A percentile compares a stretch with the other conserved stretches of the same genome.
phyloP scores from a whole-genome alignment of 176 grass and related monocot species.

The Microstegium vimineum region DNA sequence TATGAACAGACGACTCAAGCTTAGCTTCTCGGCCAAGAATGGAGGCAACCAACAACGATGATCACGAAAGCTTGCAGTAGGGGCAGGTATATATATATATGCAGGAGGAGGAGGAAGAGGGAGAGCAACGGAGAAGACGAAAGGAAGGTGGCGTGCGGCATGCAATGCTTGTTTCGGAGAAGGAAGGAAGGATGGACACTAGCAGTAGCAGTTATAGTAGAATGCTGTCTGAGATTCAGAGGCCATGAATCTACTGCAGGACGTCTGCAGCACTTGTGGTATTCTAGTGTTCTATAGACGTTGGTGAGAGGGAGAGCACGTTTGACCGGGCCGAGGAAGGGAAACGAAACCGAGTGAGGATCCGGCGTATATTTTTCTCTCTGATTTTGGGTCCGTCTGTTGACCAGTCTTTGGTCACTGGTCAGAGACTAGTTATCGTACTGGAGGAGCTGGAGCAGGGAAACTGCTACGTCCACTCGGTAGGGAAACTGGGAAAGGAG shows the following conservation, averaged over 20 bases:
- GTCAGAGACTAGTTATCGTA: slow-evolving; percentile 21
- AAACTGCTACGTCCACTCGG: not conserved
- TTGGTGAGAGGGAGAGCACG: slow-evolving; percentile 5
- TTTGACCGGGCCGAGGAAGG: slow-evolving; percentile 53
- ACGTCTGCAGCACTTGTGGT: not conserved
- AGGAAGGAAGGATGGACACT: not conserved
- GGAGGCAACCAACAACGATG: not conserved
- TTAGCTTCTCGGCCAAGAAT: not conserved
- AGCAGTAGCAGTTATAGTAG: not conserved
- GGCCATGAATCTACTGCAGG: not conserved
- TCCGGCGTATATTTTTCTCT: not conserved
- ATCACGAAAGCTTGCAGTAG: not conserved
- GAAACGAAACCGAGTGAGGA: not conserved
- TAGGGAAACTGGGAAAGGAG: not conserved
- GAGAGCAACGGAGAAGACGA: not conserved
- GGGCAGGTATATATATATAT: not conserved
- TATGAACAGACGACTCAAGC: not conserved
- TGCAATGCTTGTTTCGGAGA: not conserved
- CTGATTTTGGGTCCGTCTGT: not conserved
- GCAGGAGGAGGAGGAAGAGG: not conserved
- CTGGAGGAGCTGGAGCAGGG: not conserved
- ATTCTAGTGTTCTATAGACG: not conserved
- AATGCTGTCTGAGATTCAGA: not conserved
- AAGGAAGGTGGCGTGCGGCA: not conserved
- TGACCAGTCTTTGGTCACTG: slow-evolving; percentile 59